phyloP scores from a whole-genome alignment of 108 stramenopile species.

The Cyclotella choctawhatcheeana region DNA sequence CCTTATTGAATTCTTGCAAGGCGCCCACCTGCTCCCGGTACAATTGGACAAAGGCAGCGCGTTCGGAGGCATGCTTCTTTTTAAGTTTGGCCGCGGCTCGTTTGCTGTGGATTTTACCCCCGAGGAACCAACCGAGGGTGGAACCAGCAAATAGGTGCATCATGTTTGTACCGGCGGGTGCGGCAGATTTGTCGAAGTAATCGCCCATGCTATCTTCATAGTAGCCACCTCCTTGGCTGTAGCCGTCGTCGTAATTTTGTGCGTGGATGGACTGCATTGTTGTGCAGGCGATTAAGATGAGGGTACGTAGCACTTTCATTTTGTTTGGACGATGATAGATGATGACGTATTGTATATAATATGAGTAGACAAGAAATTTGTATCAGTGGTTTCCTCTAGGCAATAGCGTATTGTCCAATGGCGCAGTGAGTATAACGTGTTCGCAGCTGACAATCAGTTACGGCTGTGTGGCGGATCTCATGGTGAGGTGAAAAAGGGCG shows the following conservation, averaged over 20 bases:
- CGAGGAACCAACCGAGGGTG: slow-evolving; percentile 54
- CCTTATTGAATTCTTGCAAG: slow-evolving; percentile 57
- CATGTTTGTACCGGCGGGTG: slow-evolving; percentile 23
- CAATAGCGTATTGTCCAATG: neutral
- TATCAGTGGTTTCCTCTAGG: too few relatives aligned
- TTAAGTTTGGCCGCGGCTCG: slow-evolving; percentile 49
- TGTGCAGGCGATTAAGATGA: slow-evolving; percentile 38
- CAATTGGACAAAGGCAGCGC: slow-evolving; percentile 54
- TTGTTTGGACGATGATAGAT: neutral
- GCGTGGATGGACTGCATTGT: slow-evolving; percentile 25
- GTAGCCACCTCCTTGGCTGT: slow-evolving; percentile 35
- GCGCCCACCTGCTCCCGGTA: slow-evolving; percentile 56
- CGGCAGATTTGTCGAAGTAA: slow-evolving; percentile 49
- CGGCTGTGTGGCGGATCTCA: neutral
- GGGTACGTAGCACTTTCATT: slow-evolving; percentile 48
- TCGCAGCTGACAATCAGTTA: neutral
- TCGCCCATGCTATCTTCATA: slow-evolving; percentile 60
- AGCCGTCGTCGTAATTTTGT: slow-evolving; percentile 47
- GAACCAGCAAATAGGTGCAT: slow-evolving; percentile 40
- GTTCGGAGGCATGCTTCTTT: slow-evolving; percentile 61
- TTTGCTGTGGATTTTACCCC: slow-evolving; percentile 53
- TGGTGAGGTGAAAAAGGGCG: neutral
- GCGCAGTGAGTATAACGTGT: neutral
- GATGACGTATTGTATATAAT: neutral
- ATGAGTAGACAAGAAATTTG: slow-evolving; percentile 1